These are phyloP conservation scores for Gilbertella persicaria DNA, from an alignment of 371 early-diverging fungal genomes.

Conservation along the genomic window DNA sequence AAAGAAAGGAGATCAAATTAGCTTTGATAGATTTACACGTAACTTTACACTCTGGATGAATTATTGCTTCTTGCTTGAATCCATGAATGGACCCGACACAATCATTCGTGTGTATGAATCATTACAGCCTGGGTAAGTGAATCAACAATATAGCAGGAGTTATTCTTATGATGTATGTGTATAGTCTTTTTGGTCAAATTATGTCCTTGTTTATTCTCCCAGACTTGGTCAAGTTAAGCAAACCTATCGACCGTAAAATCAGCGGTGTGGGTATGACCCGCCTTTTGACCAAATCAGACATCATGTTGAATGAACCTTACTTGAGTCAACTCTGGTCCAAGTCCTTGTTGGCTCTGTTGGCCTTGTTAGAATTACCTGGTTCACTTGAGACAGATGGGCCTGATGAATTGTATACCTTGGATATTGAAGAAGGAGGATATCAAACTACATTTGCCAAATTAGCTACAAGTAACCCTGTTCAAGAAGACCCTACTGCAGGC, in stretches of 20 bases:
- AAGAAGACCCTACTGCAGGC: conserved; percentile 47
- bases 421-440: conserved; percentile 75
- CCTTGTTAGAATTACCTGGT: conserved; percentile 59
- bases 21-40: conserved; percentile 64
- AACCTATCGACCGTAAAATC: conserved; percentile 72
- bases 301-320: conserved; percentile 52
- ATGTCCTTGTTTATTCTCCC: conserved; percentile 70
- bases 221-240: conserved; percentile 64
- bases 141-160: neutral
- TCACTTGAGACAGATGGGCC: conserved; percentile 58
- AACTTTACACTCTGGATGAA: conserved; percentile 80
- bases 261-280: conserved; percentile 70
- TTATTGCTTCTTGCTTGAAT: conserved; percentile 66
- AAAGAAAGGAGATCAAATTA: conserved; percentile 45
- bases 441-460: conserved; percentile 75
- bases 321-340: conserved; percentile 58
- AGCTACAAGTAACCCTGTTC: conserved; percentile 53
- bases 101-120: conserved; percentile 74
- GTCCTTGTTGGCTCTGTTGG: conserved; percentile 46
- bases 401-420: conserved; percentile 71
- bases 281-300: conserved; percentile 56
- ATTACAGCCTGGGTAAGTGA: conserved; percentile 71
- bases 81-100: conserved; percentile 62
- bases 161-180: neutral
- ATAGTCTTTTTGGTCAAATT: conserved; percentile 72